Conservation (phyloP, 2,329 filamentous ascomycete genomes). For the Mycocentrospora acerina region DNA sequence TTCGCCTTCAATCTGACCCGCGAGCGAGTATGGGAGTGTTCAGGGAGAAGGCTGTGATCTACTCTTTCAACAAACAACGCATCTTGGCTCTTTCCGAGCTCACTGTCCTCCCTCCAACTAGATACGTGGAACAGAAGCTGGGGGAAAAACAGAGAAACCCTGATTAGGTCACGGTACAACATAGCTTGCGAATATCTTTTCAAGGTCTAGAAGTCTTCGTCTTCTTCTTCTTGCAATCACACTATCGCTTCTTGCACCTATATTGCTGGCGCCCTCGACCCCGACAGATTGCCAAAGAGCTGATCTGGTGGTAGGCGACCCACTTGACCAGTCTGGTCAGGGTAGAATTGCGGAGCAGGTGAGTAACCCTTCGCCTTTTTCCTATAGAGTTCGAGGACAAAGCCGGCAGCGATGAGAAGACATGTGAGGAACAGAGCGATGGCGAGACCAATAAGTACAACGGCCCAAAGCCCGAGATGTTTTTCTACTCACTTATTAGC, state of each 20-base stretch:
- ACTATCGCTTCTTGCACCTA: slow-evolving; percentile 8
- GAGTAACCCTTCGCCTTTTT: slow-evolving; percentile 78
- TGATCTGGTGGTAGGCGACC: slow-evolving; percentile 53
- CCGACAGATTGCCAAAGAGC: slow-evolving; percentile 39
- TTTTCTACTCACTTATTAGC: slow-evolving; percentile 43
- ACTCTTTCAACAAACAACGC: too few species aligned
- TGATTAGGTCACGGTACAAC: background rate
- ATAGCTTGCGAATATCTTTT: slow-evolving; percentile 6
- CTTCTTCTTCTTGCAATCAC: background rate
- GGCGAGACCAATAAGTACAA: slow-evolving; percentile 78
- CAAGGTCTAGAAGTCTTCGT: background rate
- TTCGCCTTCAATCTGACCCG: too few species aligned
- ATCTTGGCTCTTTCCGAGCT: too few species aligned
- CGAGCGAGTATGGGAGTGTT: too few species aligned
- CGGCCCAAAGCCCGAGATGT: slow-evolving; percentile 70
- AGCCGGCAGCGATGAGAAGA: slow-evolving; percentile 72
- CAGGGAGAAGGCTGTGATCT: too few species aligned
- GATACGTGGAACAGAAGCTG: too few species aligned
- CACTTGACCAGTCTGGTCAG: slow-evolving; percentile 51
- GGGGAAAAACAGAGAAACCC: too few species aligned
- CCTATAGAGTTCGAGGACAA: slow-evolving; percentile 72
- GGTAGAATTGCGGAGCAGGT: slow-evolving; percentile 66
- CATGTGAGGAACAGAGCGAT: slow-evolving; percentile 78
- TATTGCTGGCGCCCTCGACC: slow-evolving; percentile 37
- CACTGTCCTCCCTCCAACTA: too few species aligned